Evolutionary conservation across 2,329 filamentous ascomycete genomes (phyloP), one percentile per base, ranked within the genome.

Genomic region (Trichoderma sp.): DNA sequence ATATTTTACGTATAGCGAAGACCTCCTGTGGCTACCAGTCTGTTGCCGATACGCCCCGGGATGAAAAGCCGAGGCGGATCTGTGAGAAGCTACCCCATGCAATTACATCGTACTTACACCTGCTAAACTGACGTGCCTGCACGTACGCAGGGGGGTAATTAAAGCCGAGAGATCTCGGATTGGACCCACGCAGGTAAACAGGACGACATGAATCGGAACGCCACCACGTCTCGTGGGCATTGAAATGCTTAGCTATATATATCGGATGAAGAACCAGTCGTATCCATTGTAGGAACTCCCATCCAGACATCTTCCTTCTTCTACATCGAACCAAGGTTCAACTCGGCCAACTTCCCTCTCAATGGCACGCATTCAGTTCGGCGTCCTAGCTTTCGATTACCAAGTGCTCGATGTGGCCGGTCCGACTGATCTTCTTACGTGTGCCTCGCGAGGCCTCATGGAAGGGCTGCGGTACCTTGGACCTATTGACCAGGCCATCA

Each of bases 371-470:
- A 67, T 74, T 39, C 70, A 73, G 3, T 59, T 76, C 63, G 74
- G 73, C 19, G 45, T 61, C 28, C 71, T 74, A 28, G 50, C 71
- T 58, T 75, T 69, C 58, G 67, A 71, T 50, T 78, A 76, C 66
- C 76, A 78, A 66, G 64, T 71, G 15, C 68, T 77, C n/a, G 76
- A 78, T 41, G 67, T 73, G 34, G 39, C 75, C 10, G 76, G 75
- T 1, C 74, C 73, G 6, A 67, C 63, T 4, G 76, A 78, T 56
- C 55, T 78, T 5, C 66, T 78, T 57, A 69, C 67, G 59, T 75
- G 71, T 2, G 67, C 68, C 3, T 68, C 55, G 59, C 74, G 72
- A 30, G 26, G 0, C n/a, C 55, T 69, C 7, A 7, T 74, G 7
- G 2, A 68, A 17, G 17, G 3, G 0, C 43, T 69, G 17, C 65